Conservation (phyloP, 345 rosid species). For the Erucastrum elatum region DNA sequence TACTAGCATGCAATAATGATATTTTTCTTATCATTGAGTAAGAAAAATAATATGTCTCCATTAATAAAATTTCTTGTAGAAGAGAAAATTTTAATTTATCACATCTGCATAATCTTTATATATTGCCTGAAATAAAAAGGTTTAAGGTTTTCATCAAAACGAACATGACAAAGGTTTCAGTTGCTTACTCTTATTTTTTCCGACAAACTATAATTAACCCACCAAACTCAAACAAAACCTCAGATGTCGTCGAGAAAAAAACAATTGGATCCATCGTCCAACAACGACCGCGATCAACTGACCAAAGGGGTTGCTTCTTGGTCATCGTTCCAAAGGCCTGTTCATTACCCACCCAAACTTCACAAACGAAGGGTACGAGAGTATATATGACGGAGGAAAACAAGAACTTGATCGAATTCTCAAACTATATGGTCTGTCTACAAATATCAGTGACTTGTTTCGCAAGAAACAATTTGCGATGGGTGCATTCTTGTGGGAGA, state of each 20-base stretch:
- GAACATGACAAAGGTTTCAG: not conserved
- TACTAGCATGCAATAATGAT: not conserved
- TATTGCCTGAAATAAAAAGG: not conserved
- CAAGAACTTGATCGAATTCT: slow-evolving; percentile 58
- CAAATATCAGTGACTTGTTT: slow-evolving; percentile 36
- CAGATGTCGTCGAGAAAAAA: not conserved
- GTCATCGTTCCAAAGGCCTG: slow-evolving; percentile 54
- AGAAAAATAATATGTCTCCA: not conserved
- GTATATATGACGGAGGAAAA: slow-evolving; percentile 52
- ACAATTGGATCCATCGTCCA: not conserved
- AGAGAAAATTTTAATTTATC: not conserved
- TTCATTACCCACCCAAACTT: slow-evolving; percentile 53
- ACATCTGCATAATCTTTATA: not conserved
- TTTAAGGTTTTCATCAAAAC: not conserved
- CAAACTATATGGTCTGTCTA: slow-evolving; percentile 49
- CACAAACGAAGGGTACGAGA: slow-evolving; percentile 49
- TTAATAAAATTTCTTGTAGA: not conserved
- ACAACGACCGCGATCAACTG: not conserved
- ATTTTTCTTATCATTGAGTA: not conserved
- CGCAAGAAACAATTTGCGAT: slow-evolving; percentile 50
- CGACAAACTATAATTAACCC: slow-evolving; percentile 4
- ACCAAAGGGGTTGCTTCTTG: not conserved
- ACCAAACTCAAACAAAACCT: too few species aligned
- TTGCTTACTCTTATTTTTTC: slow-evolving; percentile 12
- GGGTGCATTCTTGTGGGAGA: slow-evolving; percentile 60